Percentiles rank a stretch among this genome's conserved stretches.
Conservation (phyloP, 352 stramenopile genomes). For the Phytophthora quininea region DNA sequence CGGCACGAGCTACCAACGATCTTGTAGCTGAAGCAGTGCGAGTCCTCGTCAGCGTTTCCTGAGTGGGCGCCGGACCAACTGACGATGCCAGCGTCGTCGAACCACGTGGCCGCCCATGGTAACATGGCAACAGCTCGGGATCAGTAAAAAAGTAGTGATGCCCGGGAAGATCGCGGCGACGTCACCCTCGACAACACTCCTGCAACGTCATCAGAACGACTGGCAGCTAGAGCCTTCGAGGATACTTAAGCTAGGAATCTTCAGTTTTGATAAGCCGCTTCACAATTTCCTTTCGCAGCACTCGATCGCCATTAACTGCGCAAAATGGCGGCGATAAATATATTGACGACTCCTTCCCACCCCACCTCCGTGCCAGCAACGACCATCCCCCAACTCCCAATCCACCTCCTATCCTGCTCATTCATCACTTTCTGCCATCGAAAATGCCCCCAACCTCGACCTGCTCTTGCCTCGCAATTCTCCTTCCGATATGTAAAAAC, state of each 20-base stretch:
- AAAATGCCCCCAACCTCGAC: constrained; percentile 29
- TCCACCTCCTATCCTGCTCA: constrained; percentile 11
- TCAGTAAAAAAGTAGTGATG: background rate
- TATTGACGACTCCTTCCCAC: constrained; percentile 39
- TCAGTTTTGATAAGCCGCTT: background rate
- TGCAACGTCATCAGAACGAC: background rate
- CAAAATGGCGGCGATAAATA: constrained; percentile 48
- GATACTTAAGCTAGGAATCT: background rate
- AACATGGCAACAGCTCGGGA: background rate
- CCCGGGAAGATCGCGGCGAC: background rate
- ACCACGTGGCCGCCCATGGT: background rate
- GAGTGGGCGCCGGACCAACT: background rate
- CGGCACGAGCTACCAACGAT: constrained; percentile 1
- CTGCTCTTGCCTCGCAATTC: constrained; percentile 13
- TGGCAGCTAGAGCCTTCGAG: background rate
- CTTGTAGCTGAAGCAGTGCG: constrained; percentile 4
- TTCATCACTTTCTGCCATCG: constrained; percentile 41
- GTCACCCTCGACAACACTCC: background rate
- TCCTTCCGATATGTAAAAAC: constrained; percentile 37
- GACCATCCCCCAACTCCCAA: constrained; percentile 6
- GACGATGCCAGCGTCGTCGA: constrained; percentile 13
- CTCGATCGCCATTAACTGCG: constrained; percentile 7
- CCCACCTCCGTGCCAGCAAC: constrained; percentile 17
- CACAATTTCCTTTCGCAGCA: constrained; percentile 2
- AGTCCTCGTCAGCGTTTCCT: background rate